Evolutionary conservation across 192 early-diverging fungal genomes (phyloP).

Genomic region (Radiomyces spectabilis): DNA sequence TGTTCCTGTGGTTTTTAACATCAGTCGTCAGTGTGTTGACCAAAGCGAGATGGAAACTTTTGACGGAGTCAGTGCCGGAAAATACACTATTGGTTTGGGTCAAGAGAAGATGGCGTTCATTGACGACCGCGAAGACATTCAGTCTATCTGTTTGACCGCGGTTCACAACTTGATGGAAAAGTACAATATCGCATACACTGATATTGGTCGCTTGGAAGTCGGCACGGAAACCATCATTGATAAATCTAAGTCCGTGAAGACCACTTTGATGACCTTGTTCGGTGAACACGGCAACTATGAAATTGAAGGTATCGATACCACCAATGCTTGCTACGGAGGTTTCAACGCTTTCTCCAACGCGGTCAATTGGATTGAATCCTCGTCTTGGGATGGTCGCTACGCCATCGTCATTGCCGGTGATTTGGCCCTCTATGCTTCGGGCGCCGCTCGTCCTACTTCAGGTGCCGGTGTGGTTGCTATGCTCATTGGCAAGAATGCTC

Average conservation of each 20-base stretch:
- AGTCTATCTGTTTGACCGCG: conserved; percentile 81
- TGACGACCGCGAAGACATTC: conserved; percentile 95
- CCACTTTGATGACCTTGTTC: conserved; percentile 94
- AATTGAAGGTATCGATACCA: conserved; percentile 96
- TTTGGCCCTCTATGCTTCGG: conserved; percentile 92
- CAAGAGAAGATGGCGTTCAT: conserved; percentile 91
- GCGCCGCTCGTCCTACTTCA: conserved; percentile 87
- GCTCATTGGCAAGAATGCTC: conserved; percentile 88
- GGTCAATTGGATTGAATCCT: conserved; percentile 95
- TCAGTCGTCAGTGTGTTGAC: conserved; percentile 54
- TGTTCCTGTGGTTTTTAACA: background rate
- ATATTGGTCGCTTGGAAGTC: conserved; percentile 93
- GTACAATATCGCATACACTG: conserved; percentile 76
- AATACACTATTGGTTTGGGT: conserved; percentile 98
- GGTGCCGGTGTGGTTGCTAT: conserved; percentile 91
- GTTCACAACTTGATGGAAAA: conserved; percentile 91
- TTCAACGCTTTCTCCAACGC: conserved; percentile 95
- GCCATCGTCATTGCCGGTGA: conserved; percentile 89
- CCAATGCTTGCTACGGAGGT: conserved; percentile 99
- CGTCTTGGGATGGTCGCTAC: conserved; percentile 89
- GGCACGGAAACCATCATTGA: conserved; percentile 99
- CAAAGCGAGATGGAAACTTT: conserved; percentile 70
- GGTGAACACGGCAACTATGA: conserved; percentile 82
- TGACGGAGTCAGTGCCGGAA: conserved; percentile 90
- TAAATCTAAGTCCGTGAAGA: conserved; percentile 98